These are phyloP conservation scores for Pogostemon cablin DNA, from an alignment of 257 asterid genomes.

Conservation along the genomic window DNA sequence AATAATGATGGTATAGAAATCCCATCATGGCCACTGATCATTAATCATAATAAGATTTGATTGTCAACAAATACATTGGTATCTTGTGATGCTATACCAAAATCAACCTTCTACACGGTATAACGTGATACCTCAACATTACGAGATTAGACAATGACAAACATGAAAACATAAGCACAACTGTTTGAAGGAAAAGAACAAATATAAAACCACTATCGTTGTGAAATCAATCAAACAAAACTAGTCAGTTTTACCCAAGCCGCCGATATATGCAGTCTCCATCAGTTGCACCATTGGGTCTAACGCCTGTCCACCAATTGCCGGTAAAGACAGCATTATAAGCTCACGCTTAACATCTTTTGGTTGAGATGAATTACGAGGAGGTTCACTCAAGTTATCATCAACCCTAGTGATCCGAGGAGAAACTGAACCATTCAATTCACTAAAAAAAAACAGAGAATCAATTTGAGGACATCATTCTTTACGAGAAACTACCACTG, in stretches of 20 bases:
- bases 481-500: background rate
- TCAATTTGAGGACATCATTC: background rate
- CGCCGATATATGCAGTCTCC: conserved; percentile 94
- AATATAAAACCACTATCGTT: background rate
- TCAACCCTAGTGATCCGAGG: conserved; percentile 34
- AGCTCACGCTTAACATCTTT: conserved; percentile 64
- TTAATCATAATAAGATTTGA: conserved; percentile 6
- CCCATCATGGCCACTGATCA: background rate
- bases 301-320: conserved; percentile 87
- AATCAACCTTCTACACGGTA: conserved; percentile 8
- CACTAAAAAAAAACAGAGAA: conserved; percentile 47
- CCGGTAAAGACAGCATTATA: conserved; percentile 75
- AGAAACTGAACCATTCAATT: conserved; percentile 43
- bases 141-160: background rate
- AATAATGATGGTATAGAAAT: too few species aligned
- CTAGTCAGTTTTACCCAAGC: conserved; percentile 58
- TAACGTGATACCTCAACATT: background rate
- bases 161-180: background rate
- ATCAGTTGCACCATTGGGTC: conserved; percentile 78
- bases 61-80: conserved; percentile 4
- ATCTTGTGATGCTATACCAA: conserved; percentile 19
- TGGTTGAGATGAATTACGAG: conserved; percentile 32
- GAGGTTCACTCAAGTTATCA: conserved; percentile 38
- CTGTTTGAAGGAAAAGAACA: conserved; percentile 4
- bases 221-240: conserved; percentile 5